These are phyloP conservation scores for Annulohypoxylon bovei DNA, from an alignment of 495 filamentous ascomycete species.

Conservation along the genomic window DNA sequence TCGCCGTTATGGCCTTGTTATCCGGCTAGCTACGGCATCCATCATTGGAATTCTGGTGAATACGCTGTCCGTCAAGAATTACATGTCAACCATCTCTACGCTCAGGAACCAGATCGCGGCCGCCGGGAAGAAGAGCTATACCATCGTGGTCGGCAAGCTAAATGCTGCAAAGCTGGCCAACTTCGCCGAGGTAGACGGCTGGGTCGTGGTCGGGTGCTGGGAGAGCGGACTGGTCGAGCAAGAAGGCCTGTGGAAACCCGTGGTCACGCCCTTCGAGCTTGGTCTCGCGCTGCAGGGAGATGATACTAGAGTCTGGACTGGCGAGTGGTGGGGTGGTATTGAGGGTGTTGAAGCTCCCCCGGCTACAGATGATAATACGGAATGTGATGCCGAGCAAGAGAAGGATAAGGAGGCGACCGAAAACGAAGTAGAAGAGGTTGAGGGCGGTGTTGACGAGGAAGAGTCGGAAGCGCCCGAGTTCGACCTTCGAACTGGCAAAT, in stretches of 20 bases:
- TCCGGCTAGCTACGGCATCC: constrained; percentile 78
- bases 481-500: constrained; percentile 86
- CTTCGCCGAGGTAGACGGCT: constrained; percentile 92
- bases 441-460: constrained; percentile 51
- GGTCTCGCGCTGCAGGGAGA: constrained; percentile 76
- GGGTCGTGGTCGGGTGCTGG: constrained; percentile 99
- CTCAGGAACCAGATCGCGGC: constrained; percentile 74
- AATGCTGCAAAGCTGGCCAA: constrained; percentile 97
- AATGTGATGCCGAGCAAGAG: constrained; percentile 24
- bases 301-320: constrained; percentile 76
- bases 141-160: constrained; percentile 94
- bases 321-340: constrained; percentile 80
- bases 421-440: constrained; percentile 38
- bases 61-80: constrained; percentile 90
- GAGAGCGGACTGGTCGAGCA: constrained; percentile 89
- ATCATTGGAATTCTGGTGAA: constrained; percentile 95
- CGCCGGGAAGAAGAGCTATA: constrained; percentile 91
- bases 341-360: constrained; percentile 56
- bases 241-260: constrained; percentile 79
- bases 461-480: constrained; percentile 83
- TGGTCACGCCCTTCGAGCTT: constrained; percentile 94
- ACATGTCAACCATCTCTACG: constrained; percentile 79
- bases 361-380: neutral
- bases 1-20: constrained; percentile 86
- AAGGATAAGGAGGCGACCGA: constrained; percentile 17